Conservation (phyloP, 805 yeast species). For the Candida nanaspora region DNA sequence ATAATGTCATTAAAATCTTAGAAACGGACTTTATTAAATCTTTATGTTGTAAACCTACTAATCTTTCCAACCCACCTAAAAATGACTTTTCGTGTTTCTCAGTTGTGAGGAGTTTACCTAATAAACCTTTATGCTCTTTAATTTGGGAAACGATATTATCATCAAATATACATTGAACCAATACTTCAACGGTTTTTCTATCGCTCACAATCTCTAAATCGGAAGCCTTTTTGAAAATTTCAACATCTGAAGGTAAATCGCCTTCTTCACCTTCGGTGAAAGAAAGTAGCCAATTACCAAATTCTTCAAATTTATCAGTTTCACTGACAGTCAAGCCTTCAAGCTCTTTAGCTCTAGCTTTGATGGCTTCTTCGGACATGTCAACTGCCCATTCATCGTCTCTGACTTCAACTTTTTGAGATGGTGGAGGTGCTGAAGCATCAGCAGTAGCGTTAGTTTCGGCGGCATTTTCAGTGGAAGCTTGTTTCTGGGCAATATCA, state of each 20-base stretch:
- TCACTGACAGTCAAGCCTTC: conserved; percentile 52
- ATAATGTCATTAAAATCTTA: conserved; percentile 71
- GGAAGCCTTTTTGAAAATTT: conserved; percentile 81
- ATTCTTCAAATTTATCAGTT: conserved; percentile 54
- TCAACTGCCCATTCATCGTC: conserved; percentile 98
- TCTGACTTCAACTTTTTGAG: conserved; percentile 58
- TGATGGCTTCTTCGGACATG: conserved; percentile 92
- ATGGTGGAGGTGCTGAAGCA: conserved; percentile 66
- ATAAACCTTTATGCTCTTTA: conserved; percentile 71
- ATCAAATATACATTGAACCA: conserved; percentile 84
- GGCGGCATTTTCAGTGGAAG: conserved; percentile 29
- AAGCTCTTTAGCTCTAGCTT: conserved; percentile 81
- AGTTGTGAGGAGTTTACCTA: conserved; percentile 65
- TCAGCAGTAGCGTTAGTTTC: conserved; percentile 53
- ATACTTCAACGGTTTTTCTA: conserved; percentile 77
- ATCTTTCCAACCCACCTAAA: conserved; percentile 93
- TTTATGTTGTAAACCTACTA: conserved; percentile 75
- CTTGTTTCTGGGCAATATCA: conserved; percentile 54
- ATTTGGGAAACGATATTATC: conserved; percentile 70
- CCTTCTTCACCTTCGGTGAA: conserved; percentile 38
- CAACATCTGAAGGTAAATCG: conserved; percentile 75
- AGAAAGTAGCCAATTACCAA: conserved; percentile 81
- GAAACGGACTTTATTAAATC: conserved; percentile 64
- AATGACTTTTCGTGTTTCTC: conserved; percentile 77
- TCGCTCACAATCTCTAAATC: conserved; percentile 69